phyloP scores from a whole-genome alignment of 495 filamentous ascomycete genomes.

The Tuber calosporum region DNA sequence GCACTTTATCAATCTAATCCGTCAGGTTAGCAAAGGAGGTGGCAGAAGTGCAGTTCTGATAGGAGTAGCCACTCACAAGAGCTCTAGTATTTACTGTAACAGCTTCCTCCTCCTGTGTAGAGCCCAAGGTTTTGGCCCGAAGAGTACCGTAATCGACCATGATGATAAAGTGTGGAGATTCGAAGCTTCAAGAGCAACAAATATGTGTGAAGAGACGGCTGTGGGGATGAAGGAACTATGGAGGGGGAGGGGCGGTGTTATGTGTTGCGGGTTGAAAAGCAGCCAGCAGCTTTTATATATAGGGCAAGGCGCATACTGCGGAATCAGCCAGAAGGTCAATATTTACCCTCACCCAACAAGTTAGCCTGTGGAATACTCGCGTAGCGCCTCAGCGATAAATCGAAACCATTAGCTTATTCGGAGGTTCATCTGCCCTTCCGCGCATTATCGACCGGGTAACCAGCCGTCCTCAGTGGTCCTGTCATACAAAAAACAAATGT shows the following conservation, averaged over 20 bases:
- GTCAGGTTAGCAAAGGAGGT: conserved; percentile 9
- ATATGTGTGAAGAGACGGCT: not conserved
- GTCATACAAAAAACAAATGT: not conserved
- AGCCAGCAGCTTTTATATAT: not conserved
- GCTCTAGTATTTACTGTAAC: conserved; percentile 97
- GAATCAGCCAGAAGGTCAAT: not conserved
- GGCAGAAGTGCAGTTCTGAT: not conserved
- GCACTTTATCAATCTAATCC: conserved; percentile 79
- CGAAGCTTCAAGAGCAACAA: not conserved
- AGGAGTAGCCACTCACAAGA: conserved; percentile 44
- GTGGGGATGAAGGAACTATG: not conserved
- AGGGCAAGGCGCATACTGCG: not conserved
- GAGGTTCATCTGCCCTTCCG: not conserved
- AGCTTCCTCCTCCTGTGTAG: conserved; percentile 87
- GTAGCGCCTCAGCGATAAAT: not conserved
- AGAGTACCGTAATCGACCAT: conserved; percentile 46
- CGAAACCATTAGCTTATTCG: not conserved
- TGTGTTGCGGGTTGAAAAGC: not conserved
- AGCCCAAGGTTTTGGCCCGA: conserved; percentile 74
- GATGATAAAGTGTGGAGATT: not conserved
- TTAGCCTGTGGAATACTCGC: not conserved
- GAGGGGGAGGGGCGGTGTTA: not conserved
- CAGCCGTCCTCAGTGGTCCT: not conserved
- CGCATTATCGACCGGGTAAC: not conserved
- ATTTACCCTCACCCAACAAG: not conserved